Evolutionary conservation across 805 yeast genomes (phyloP), one percentile per base, ranked within the genome.

Genomic region (Tetrapisispora nanseiensis): DNA sequence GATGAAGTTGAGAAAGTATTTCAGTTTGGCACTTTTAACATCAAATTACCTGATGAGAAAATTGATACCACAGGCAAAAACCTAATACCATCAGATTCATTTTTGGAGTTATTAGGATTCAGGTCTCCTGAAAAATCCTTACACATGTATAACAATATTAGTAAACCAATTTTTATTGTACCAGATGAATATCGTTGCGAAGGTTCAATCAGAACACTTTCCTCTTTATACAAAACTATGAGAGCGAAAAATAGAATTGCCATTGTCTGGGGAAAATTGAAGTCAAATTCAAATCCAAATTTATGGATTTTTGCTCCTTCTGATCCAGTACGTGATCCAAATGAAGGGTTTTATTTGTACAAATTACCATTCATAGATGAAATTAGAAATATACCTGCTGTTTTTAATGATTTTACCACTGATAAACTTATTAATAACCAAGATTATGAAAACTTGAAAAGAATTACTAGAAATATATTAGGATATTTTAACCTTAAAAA

Each of bases 291-390:
- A 0, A 56, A 69, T 27, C 92, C 95, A 0, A 46, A 63, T 3
- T 46, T 83, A 34, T 78, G 71, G 52, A 75, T 81, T 1, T 51
- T 87, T 44, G 65, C 77, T 27, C 82, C 95, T 0, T 73, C 82
- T 0, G 51, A 48, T 7, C 38, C 39, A 13, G 30, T 3, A 10
- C 45, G 39, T 21, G 61, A 52, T 22, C 41, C 39, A 3, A 57
- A 90, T 0, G 78, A 82, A 43, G 96, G 96, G 0, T 74, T 90
- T 47, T 77, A 80, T 38, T 58, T 87, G 43, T 69, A 82, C 8
- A 69, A 71, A 24, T 51, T 84, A 19, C 96, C 97, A 1, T 82
- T 74, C 68, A 62, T 75, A 13, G 94, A 86, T 50, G 90, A 86
- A 56, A 61, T 86, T 3, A 67, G 97, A 40, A 69, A 73, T 27